phyloP scores from a whole-genome alignment of 2,329 filamentous ascomycete genomes.

The Sporothrix schenckii region DNA sequence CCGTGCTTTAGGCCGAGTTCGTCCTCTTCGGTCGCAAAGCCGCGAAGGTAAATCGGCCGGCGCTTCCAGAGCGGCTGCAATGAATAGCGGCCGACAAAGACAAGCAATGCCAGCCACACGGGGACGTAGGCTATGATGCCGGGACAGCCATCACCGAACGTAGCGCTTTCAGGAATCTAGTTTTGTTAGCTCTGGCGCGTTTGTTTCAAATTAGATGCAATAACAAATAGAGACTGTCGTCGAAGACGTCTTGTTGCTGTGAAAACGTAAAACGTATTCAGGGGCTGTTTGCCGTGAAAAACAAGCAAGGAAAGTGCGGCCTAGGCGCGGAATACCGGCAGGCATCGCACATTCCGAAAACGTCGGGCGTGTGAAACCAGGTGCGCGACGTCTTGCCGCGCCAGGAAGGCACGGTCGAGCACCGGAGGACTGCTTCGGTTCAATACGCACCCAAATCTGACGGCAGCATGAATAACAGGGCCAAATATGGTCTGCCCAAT shows the following conservation, averaged over 20 bases:
- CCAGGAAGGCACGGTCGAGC: not conserved
- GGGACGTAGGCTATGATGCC: conserved; percentile 43
- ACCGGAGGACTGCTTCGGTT: not conserved
- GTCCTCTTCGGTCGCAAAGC: conserved; percentile 42
- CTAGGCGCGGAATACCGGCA: not conserved
- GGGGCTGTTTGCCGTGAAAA: not conserved
- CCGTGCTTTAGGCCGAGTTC: conserved; percentile 30
- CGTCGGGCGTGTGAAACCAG: not conserved
- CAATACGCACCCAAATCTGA: conserved; percentile 41
- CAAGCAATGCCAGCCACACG: conserved; percentile 40
- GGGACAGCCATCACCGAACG: conserved; percentile 42
- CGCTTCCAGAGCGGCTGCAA: conserved; percentile 41
- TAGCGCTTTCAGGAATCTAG: conserved; percentile 41
- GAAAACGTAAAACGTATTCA: not conserved
- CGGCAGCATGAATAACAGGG: conserved; percentile 44
- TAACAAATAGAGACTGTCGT: not conserved
- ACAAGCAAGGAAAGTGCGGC: not conserved
- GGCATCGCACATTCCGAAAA: conserved; percentile 23
- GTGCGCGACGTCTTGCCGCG: not conserved
- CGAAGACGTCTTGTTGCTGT: not conserved
- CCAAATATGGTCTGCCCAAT: conserved; percentile 35
- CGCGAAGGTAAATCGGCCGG: conserved; percentile 44
- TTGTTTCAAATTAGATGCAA: not conserved
- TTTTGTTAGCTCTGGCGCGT: not conserved
- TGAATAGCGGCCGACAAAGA: conserved; percentile 42